Evolutionary conservation across 768 basidiomycete genomes (phyloP), one percentile per base, ranked within the genome.

Genomic region (Lentinula sp.): DNA sequence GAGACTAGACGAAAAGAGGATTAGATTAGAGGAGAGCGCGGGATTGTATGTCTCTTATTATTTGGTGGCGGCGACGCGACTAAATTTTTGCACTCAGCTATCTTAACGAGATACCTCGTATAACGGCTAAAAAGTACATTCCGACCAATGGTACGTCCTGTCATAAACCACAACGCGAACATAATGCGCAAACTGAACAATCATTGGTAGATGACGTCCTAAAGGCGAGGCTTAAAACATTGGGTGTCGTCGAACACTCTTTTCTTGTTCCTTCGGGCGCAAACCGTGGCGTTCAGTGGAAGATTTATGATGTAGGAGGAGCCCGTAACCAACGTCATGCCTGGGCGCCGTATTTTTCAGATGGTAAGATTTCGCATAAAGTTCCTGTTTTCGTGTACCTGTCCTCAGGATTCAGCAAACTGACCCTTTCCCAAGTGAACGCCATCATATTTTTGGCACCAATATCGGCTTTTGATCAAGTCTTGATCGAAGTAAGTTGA

Each of bases 361-460:
- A 91, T 70, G 88, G 90, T 91, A 32, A 5, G 75, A 28, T 56
- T 21, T 40, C 10, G 48, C 49, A 28, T 28, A 49, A 49, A 23
- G 23, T 45, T 53, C 35, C 48, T 49, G 31, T 13, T 51, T 7
- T 7, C 28, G 31, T 32, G 10, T 46, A 48, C 46, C 8, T 21
- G 21, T 48, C 46, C 46, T 7, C 46, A 18, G 21, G 46, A 18
- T 23, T 23, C 13, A 35, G 15, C 37, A 39, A 56, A 16, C 16
- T 28, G 40, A 52, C 10, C 21, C 58, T 48, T 52, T 60, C 5
- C 62, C 40, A 70, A 93, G 91, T 91, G 40, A 88, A 91, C 70
- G 89, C 90, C 48, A 89, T 94, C 69, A 93, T 94, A 62, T 94
- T 93, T 74, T 81, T 94, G 61, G 91, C 89, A 40, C 91, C 91